A percentile compares a stretch with the other conserved stretches of the same genome.
Evolutionary conservation across 2,329 filamentous ascomycete genomes (phyloP).

Genomic region (Dactylellina drechsleri): DNA sequence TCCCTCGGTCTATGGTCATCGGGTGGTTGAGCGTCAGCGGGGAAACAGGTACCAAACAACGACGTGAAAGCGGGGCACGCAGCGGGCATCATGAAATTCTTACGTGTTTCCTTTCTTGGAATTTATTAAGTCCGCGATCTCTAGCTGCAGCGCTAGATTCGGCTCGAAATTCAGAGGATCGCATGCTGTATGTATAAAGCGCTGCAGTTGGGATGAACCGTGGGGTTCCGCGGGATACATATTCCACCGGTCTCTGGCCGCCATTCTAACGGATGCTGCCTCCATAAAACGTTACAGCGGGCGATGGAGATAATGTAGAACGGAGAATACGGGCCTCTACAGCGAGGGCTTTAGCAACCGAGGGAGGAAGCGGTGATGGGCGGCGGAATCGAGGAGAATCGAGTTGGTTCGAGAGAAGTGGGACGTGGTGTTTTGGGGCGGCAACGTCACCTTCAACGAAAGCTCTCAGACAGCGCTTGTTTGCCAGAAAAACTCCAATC

Average conservation of each 20-base stretch:
- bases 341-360: slow-evolving; percentile 16
- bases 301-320: background rate
- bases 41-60: slow-evolving; percentile 21
- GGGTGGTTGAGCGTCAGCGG: slow-evolving; percentile 32
- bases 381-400: slow-evolving; percentile 47
- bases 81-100: slow-evolving; percentile 58
- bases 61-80: slow-evolving; percentile 4
- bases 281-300: slow-evolving; percentile 70
- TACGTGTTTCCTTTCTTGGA: slow-evolving; percentile 92
- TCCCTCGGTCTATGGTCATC: slow-evolving; percentile 76
- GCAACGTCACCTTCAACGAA: slow-evolving; percentile 51
- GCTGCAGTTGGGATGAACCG: slow-evolving; percentile 81
- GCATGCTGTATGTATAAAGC: slow-evolving; percentile 81
- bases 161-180: slow-evolving; percentile 98
- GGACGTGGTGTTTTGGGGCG: slow-evolving; percentile 54
- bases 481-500: slow-evolving; percentile 16
- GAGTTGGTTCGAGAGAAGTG: slow-evolving; percentile 47
- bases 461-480: slow-evolving; percentile 19
- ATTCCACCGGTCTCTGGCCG: slow-evolving; percentile 91
- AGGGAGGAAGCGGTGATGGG: slow-evolving; percentile 30
- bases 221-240: slow-evolving; percentile 77
- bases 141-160: slow-evolving; percentile 93
- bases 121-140: slow-evolving; percentile 96
- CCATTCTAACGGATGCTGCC: slow-evolving; percentile 93
- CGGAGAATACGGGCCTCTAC: background rate